Evolutionary conservation across 306 rosid species (phyloP), one percentile per base, ranked within the genome.

Genomic region (Fragaria ananassa): DNA sequence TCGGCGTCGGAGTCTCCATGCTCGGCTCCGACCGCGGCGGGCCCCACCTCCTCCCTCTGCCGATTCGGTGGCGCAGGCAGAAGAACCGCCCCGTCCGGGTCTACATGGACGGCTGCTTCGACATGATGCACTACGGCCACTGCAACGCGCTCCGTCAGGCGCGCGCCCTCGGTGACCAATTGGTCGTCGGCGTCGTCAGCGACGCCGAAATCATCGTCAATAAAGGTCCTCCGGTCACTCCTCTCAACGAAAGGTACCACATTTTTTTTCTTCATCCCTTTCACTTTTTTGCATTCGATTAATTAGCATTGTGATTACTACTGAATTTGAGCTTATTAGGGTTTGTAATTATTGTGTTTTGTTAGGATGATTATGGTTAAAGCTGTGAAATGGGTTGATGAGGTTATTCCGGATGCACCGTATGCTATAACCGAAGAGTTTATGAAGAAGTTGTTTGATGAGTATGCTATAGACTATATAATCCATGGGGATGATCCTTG

Each of bases 101-200:
- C 4, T 87, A 87, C 75, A 87, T 87, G 91, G 91, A 87, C 58
- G 91, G 91, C 25, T 87, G 91, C 81, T 87, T 87, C 53, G 91
- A 87, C 74, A 87, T 87, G 91, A 87, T 87, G 91, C 91, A 87
- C 83, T 87, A 87, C 82, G 91, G 91, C 75, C 91, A 87, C 80
- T 87, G 91, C 85, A 87, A 87, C 63, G 91, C 91, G 61, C 88
- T 87, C 71, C 91, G 91, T 23, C 91, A 87, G 88, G 91, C 91
- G 31, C 86, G 91, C 61, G 88, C 91, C 41, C 87, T 87, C 6
- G 91, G 91, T 35, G 91, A 87, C 64, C 85, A 87, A 67, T 74
- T 87, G 77, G 87, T 87, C 31, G 91, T 87, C 23, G 91, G 91
- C 9, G 91, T 87, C 58, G 91, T 87, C 57, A 87, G 91, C 77